A percentile compares a stretch with the other conserved stretches of the same genome.
Conservation (phyloP, 768 basidiomycete species). For the Mycena capillaripes region DNA sequence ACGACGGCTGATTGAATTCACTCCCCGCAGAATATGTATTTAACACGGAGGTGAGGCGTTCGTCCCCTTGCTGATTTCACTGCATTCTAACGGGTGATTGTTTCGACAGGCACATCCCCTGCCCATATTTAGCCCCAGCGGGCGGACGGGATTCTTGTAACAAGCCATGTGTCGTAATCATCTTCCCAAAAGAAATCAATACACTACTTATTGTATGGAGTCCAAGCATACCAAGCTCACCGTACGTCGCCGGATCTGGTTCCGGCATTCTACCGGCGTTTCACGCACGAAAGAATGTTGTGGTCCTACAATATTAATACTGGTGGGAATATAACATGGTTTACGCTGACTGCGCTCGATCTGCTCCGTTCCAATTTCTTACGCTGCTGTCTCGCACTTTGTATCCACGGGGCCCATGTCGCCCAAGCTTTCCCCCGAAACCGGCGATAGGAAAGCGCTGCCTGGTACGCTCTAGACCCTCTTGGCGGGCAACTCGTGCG, state of each 20-base stretch:
- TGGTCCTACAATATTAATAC: too few relatives aligned
- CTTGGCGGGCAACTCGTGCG: neutral
- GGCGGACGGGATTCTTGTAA: slow-evolving; percentile 5
- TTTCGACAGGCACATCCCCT: slow-evolving; percentile 48
- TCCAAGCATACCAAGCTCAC: too few relatives aligned
- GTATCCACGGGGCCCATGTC: too few relatives aligned
- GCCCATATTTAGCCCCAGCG: slow-evolving; percentile 47
- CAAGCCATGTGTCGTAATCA: neutral
- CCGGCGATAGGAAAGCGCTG: neutral
- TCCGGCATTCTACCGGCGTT: too few relatives aligned
- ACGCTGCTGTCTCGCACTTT: too few relatives aligned
- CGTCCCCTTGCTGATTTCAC: neutral
- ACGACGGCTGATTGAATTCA: neutral
- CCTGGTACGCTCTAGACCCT: slow-evolving; percentile 9
- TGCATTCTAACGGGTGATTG: slow-evolving; percentile 3
- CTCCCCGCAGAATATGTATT: slow-evolving; percentile 82
- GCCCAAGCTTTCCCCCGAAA: too few relatives aligned
- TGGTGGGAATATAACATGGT: too few relatives aligned
- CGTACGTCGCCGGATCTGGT: too few relatives aligned
- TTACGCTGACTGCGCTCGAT: too few relatives aligned
- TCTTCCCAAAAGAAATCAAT: neutral
- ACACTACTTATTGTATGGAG: too few relatives aligned
- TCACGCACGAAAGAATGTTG: too few relatives aligned
- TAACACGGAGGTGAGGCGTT: slow-evolving; percentile 91
- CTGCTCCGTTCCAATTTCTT: too few relatives aligned